Base-by-base conservation (phyloP, 2,329 filamentous ascomycete species). In the Dissoconium aciculare region DNA sequence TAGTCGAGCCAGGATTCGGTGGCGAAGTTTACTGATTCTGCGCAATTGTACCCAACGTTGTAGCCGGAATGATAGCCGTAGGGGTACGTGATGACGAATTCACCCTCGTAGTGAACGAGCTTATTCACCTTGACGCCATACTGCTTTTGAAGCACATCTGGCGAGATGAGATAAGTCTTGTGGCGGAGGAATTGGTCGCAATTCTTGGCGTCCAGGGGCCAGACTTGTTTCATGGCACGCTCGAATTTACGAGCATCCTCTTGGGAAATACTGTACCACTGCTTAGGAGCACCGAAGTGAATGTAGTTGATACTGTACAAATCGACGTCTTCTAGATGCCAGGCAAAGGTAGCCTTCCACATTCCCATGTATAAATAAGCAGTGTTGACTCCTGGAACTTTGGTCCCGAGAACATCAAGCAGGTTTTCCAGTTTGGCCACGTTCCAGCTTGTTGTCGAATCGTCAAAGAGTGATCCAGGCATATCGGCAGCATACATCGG, bases 241-340 rank as follows among this genome's bases (percentile, higher is more conserved):
- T 98, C 89, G 46, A 98, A 98, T 11, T 79, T 77, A 30, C 84
- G 74, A 10, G 87, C 84, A 53, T 98, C 89, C 42, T 81, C 80
- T 54, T 95, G 91, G 1, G 87, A 93, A 42, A 98, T 95, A 56
- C 85, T 94, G 60, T 98, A 98, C 89, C 89, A 98, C 55, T 98
- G 89, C 58, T 98, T 98, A 0, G 89, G 89, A 2, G 89, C 89
- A 32, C 89, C 89, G 54, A 98, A 98, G 51, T 98, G 89, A 36
- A 98, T 84, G 55, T 94, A 98, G 60, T 98, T 98, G 67, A 98
- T 98, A 54, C 85, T 95, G 71, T 98, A 98, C 4, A 98, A 70
- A 60, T 98, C 89, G 25, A 98, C 87, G 53, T 98, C 89, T 54
- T 98, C 89, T 31, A 98, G 62, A 67, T 98, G 89, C 89, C 89